phyloP scores from a whole-genome alignment of 495 filamentous ascomycete species.

The Annulohypoxylon bovei region DNA sequence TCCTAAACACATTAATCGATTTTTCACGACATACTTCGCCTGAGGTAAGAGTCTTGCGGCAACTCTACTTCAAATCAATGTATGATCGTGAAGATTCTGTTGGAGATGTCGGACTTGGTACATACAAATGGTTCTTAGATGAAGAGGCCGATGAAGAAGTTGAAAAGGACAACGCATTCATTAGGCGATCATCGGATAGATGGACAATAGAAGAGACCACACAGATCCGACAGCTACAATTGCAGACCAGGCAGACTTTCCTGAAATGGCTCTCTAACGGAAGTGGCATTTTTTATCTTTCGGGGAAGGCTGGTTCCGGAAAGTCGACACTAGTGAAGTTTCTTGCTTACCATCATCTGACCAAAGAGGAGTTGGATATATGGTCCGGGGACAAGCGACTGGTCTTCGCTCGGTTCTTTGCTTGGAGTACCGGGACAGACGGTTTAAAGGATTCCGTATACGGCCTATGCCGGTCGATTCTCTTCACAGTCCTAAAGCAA shows the following conservation, averaged over 20 bases:
- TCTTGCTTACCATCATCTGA: background rate
- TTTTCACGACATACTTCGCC: background rate
- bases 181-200: background rate
- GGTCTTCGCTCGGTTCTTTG: background rate
- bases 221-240: background rate
- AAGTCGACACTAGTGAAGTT: background rate
- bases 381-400: background rate
- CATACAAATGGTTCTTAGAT: background rate
- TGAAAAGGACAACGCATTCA: background rate
- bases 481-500: background rate
- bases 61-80: slow-evolving; percentile 7
- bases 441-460: background rate
- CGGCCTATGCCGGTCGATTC: slow-evolving; percentile 1
- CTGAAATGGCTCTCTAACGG: background rate
- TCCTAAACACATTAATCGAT: background rate
- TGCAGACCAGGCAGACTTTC: background rate
- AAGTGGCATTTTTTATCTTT: background rate
- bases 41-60: background rate
- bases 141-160: background rate
- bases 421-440: background rate
- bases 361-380: background rate
- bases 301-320: background rate
- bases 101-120: background rate
- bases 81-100: background rate
- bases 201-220: background rate